phyloP scores from a whole-genome alignment of 805 yeast genomes.

The Metschnikowia cerradonensis region DNA sequence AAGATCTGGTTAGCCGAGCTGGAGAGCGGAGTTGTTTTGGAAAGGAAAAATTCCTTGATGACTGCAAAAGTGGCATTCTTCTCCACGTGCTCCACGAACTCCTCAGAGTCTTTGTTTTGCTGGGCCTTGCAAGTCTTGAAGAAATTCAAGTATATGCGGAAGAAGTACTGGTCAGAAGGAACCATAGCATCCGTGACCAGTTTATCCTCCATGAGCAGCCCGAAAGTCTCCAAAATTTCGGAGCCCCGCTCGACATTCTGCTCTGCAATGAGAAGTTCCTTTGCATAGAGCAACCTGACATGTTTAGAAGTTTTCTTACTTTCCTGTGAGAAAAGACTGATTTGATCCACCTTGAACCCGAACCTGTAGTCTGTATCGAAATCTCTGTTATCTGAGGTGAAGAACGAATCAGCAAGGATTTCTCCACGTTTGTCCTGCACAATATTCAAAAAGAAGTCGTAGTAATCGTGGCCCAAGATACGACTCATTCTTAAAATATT shows the following conservation, averaged over 20 bases:
- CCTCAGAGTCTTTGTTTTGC: conserved; percentile 20
- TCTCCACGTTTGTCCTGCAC: conserved; percentile 15
- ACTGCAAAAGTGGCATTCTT: conserved; percentile 32
- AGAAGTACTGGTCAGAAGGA: conserved; percentile 25
- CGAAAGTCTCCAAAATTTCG: conserved; percentile 22
- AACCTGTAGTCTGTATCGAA: conserved; percentile 49
- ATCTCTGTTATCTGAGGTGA: conserved; percentile 58
- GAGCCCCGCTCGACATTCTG: conserved; percentile 24
- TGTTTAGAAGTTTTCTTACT: conserved; percentile 20
- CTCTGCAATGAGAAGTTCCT: conserved; percentile 38
- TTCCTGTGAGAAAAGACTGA: conserved; percentile 16
- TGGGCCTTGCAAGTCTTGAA: conserved; percentile 24
- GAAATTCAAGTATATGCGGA: conserved; percentile 25
- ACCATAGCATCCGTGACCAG: conserved; percentile 10
- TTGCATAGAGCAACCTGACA: conserved; percentile 34
- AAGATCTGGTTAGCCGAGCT: conserved; percentile 11
- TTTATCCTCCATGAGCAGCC: conserved; percentile 21
- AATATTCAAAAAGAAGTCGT: conserved; percentile 23
- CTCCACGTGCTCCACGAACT: conserved; percentile 24
- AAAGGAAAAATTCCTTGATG: conserved; percentile 17
- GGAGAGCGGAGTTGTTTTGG: conserved; percentile 16
- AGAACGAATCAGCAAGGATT: conserved; percentile 12
- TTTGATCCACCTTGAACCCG: conserved; percentile 33
- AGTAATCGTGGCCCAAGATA: conserved; percentile 28
- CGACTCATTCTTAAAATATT: conserved; percentile 32